These are phyloP conservation scores for Candida caryicola DNA, from an alignment of 805 yeast genomes.

Conservation along the genomic window DNA sequence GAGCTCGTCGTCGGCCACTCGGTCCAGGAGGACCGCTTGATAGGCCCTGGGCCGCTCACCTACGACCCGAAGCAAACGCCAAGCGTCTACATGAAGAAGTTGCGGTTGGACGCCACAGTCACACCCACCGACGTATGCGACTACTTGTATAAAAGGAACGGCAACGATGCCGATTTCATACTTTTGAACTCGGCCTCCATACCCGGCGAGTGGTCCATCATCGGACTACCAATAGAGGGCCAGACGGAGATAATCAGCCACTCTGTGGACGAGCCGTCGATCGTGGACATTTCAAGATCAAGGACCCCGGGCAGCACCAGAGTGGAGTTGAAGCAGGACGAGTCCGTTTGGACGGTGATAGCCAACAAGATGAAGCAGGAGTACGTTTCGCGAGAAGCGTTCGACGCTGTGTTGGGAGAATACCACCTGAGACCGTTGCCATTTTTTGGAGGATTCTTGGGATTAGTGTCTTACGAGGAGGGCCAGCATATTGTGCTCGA, in stretches of 20 bases:
- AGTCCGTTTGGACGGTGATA: constrained; percentile 52
- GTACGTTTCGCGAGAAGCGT: constrained; percentile 27
- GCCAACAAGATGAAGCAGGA: constrained; percentile 45
- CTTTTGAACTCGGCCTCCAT: constrained; percentile 73
- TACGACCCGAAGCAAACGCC: neutral
- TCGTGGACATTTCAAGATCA: constrained; percentile 28
- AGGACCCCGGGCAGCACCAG: constrained; percentile 10
- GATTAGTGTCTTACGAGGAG: constrained; percentile 85
- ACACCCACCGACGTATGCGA: constrained; percentile 55
- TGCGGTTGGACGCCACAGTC: constrained; percentile 12
- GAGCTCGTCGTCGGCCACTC: constrained; percentile 16
- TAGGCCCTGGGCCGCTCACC: constrained; percentile 11
- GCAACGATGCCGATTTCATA: constrained; percentile 46
- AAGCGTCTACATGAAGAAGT: constrained; percentile 5
- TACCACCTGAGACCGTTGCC: constrained; percentile 47
- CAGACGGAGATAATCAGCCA: constrained; percentile 55
- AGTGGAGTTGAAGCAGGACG: constrained; percentile 5
- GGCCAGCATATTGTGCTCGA: constrained; percentile 49
- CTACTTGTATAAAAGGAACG: constrained; percentile 17
- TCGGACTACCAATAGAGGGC: constrained; percentile 60
- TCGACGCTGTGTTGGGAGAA: constrained; percentile 18
- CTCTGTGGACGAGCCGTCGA: constrained; percentile 45
- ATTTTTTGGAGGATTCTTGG: constrained; percentile 89
- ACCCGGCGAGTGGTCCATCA: constrained; percentile 87
- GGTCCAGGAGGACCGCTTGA: constrained; percentile 20